phyloP scores from a whole-genome alignment of 2,329 filamentous ascomycete genomes.

The Cadophora sp. region DNA sequence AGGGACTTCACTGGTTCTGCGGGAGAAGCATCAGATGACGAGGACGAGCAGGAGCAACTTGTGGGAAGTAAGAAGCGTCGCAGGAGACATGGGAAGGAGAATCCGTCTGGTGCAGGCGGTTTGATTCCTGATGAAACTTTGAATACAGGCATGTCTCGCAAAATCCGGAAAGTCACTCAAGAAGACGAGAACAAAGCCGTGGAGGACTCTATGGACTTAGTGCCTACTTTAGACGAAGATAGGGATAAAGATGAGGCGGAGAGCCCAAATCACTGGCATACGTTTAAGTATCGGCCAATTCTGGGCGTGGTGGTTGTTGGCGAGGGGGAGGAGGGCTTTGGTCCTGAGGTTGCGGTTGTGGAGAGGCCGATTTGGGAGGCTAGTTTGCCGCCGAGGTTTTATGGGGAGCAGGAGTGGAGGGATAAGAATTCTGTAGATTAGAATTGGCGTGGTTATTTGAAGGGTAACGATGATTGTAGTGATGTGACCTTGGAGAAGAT shows the following conservation, averaged over 20 bases:
- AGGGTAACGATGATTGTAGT: background rate
- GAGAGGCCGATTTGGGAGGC: conserved; percentile 87
- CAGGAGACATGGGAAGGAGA: conserved; percentile 37
- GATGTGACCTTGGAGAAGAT: background rate
- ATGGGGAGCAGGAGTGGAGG: conserved; percentile 59
- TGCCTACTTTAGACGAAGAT: conserved; percentile 23
- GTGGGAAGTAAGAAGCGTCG: conserved; percentile 43
- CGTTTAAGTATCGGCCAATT: conserved; percentile 94
- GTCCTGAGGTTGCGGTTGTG: conserved; percentile 84
- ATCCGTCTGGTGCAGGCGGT: conserved; percentile 62
- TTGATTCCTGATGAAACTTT: conserved; percentile 48
- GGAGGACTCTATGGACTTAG: conserved; percentile 43
- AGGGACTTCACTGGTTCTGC: conserved; percentile 63
- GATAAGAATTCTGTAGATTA: conserved; percentile 24
- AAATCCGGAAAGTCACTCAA: conserved; percentile 46
- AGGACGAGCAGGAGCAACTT: conserved; percentile 29
- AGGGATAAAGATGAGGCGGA: conserved; percentile 27
- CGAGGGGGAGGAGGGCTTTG: conserved; percentile 38
- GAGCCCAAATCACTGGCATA: conserved; percentile 66
- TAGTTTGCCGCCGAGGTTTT: conserved; percentile 75
- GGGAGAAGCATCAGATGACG: conserved; percentile 40
- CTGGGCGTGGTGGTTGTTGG: conserved; percentile 68
- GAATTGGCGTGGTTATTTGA: background rate
- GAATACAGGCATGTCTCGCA: conserved; percentile 48
- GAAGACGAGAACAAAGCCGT: conserved; percentile 49